phyloP scores from a whole-genome alignment of 2,329 filamentous ascomycete species.

The Nothophoma quercina region DNA sequence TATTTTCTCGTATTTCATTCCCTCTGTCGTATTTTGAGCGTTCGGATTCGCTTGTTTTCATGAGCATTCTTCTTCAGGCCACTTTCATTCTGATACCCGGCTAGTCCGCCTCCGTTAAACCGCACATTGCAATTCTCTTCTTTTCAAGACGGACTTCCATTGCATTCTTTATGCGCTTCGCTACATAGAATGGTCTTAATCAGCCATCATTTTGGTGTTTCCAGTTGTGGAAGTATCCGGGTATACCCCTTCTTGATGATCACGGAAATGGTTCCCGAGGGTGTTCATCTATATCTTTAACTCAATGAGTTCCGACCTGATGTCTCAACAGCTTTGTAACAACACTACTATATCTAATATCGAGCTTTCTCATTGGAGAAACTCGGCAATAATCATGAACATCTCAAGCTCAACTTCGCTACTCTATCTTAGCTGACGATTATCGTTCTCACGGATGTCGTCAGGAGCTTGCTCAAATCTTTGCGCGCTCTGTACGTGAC shows the following conservation, averaged over 20 bases:
- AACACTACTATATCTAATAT: conserved; percentile 25
- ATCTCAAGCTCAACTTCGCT: not conserved
- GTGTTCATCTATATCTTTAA: conserved; percentile 16
- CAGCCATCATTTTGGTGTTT: conserved; percentile 1
- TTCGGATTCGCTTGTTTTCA: conserved; percentile 9
- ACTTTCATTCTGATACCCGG: conserved; percentile 32
- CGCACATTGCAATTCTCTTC: conserved; percentile 12
- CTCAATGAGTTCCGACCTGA: conserved; percentile 32
- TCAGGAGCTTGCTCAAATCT: no score
- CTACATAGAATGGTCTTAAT: not conserved
- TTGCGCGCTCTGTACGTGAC: no score
- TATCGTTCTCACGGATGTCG: no score
- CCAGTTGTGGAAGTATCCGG: conserved; percentile 1
- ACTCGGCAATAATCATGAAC: conserved; percentile 3
- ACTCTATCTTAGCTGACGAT: not conserved
- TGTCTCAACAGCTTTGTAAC: conserved; percentile 24
- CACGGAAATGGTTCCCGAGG: conserved; percentile 5
- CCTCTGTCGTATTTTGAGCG: conserved; percentile 1
- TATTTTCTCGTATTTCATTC: not conserved
- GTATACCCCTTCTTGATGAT: conserved; percentile 24
- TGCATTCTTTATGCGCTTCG: conserved; percentile 2
- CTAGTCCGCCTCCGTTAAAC: conserved; percentile 29
- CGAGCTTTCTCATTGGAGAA: not conserved
- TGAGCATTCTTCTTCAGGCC: conserved; percentile 23
- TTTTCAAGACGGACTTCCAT: conserved; percentile 14